Conservation (phyloP, 1,284 basidiomycete genomes). For the Sanghuangporus weigelae region DNA sequence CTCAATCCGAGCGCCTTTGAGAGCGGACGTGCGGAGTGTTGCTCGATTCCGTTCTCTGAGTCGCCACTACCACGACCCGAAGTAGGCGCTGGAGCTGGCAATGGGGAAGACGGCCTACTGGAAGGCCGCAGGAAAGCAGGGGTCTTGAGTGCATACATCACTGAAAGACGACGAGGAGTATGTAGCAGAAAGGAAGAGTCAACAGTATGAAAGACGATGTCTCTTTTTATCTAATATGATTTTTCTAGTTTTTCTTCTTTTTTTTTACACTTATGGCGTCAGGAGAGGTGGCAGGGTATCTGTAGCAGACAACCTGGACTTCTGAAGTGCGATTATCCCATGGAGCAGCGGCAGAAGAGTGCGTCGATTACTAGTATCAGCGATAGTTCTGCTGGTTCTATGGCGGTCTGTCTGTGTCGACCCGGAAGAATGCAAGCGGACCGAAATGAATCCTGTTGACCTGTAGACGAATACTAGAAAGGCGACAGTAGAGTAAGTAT, state of each 20-base stretch:
- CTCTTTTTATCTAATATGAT: not conserved
- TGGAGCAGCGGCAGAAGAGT: slow-evolving; percentile 33
- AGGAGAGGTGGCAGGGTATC: slow-evolving; percentile 14
- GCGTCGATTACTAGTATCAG: slow-evolving; percentile 17
- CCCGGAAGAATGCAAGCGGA: slow-evolving; percentile 53
- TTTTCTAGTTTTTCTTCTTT: slow-evolving; percentile 22
- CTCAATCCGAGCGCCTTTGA: slow-evolving; percentile 50
- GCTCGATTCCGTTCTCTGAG: slow-evolving; percentile 30
- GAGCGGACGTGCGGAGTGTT: slow-evolving; percentile 44
- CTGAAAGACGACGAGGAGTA: slow-evolving; percentile 3
- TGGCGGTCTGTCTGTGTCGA: slow-evolving; percentile 74
- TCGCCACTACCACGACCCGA: slow-evolving; percentile 29
- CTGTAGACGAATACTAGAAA: slow-evolving; percentile 9
- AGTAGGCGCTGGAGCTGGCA: slow-evolving; percentile 33
- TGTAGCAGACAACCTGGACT: slow-evolving; percentile 32
- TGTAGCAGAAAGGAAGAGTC: not conserved
- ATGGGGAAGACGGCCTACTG: slow-evolving; percentile 58
- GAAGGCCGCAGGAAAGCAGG: slow-evolving; percentile 60
- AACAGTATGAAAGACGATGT: not conserved
- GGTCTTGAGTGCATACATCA: slow-evolving; percentile 59
- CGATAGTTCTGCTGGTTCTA: slow-evolving; percentile 36
- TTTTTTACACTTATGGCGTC: slow-evolving; percentile 19
- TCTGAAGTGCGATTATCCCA: slow-evolving; percentile 57
- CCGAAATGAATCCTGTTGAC: slow-evolving; percentile 30
- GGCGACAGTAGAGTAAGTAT: not conserved